Evolutionary conservation across 2,329 filamentous ascomycete genomes (phyloP).

Genomic region (Pseudogymnoascus sp.): DNA sequence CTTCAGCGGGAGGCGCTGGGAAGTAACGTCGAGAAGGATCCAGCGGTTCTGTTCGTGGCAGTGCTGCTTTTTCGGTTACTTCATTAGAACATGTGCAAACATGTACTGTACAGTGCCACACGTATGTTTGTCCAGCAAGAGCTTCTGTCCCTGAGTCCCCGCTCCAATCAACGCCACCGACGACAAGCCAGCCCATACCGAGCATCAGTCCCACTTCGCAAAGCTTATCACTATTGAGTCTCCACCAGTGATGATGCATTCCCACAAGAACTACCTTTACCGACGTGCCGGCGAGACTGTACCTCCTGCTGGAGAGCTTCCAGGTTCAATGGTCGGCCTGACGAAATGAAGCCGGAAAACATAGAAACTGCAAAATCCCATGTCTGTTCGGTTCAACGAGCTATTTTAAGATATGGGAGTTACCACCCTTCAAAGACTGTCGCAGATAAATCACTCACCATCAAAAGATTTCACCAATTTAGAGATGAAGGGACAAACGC

Average conservation of each 20-base stretch:
- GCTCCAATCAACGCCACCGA: not conserved
- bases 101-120: not conserved
- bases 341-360: not conserved
- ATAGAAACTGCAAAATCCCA: not conserved
- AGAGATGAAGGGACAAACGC: not conserved
- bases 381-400: not conserved
- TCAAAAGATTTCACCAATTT: not conserved
- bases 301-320: not conserved
- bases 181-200: not conserved
- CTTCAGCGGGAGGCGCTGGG: not conserved
- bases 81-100: not conserved
- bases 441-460: not conserved
- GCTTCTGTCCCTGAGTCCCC: not conserved
- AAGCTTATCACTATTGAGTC: not conserved
- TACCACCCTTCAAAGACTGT: not conserved
- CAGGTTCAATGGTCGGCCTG: not conserved
- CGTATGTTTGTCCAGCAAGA: not conserved
- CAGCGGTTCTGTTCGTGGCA: not conserved
- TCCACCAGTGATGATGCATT: not conserved
- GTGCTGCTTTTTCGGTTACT: not conserved
- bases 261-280: not conserved
- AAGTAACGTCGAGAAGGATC: not conserved
- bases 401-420: conserved; percentile 4
- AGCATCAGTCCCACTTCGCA: not conserved
- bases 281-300: not conserved